Evolutionary conservation across 768 basidiomycete genomes (phyloP), one percentile per base, ranked within the genome.

Genomic region (Leccinum fibrillosum): DNA sequence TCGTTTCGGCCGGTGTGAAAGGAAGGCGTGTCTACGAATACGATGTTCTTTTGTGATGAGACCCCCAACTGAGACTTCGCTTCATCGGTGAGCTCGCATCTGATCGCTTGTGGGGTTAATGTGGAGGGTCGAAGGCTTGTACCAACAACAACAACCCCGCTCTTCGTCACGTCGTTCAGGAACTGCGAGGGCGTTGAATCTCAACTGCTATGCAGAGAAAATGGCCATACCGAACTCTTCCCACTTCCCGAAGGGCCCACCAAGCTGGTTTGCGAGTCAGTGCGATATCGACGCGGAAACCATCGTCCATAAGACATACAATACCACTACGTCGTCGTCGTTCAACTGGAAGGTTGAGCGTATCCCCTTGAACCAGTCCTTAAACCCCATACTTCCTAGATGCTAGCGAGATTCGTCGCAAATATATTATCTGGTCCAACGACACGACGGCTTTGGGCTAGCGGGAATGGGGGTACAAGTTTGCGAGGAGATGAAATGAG

Each of bases 11-110:
- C 53, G 2, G 52, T 37, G 21, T 26, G 34, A n/a, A 68, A 62
- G 23, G 66, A 65, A 12, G 68, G 68, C 0, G 54, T 69, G 55
- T 69, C 63, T 0, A 69, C 62, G 17, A 69, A 62, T 17, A 69
- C 68, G 9, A 67, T 63, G 32, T 48, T 13, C 2, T 39, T 59
- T 25, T 53, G 45, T 4, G 0, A 6, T 10, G 19, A 9, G 2
- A 8, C 23, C 0, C 26, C 3, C 19, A 65, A 42, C n/a, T 11
- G 12, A 3, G 0, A 1, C 34, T 23, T 56, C 4, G 48, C 65
- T 4, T 5, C 23, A 0, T 47, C 52, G 0, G 42, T 35, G 23
- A 66, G 59, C 7, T 51, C 34, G 45, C 55, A 62, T 59, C 52
- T 60, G 25, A 66, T 37, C 21, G 67, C 67, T n/a, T 35, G 49